A percentile compares a stretch with the other conserved stretches of the same genome.
Evolutionary conservation across 352 stramenopile species (phyloP).

Genomic region (Aphanomyces euteiches): DNA sequence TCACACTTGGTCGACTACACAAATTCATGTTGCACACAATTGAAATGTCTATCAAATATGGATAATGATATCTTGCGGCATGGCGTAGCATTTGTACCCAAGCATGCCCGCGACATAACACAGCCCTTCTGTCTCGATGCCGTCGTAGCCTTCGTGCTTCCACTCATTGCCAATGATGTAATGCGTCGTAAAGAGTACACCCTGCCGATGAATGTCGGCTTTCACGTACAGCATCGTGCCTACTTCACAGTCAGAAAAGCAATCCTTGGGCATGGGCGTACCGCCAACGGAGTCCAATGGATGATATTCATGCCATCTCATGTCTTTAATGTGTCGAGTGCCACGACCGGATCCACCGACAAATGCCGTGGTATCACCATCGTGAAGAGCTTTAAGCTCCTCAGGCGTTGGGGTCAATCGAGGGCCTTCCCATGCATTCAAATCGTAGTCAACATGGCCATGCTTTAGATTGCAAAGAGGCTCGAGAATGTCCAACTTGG

Average conservation of each 20-base stretch:
- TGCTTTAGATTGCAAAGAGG: constrained; percentile 26
- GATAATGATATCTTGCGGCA: constrained; percentile 45
- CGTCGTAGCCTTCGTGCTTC: constrained; percentile 46
- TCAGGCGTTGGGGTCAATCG: constrained; percentile 24
- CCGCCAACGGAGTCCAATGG: constrained; percentile 46
- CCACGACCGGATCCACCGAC: constrained; percentile 17
- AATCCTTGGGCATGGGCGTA: not conserved
- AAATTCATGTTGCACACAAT: too few species aligned
- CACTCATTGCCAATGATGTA: constrained; percentile 45
- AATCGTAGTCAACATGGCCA: constrained; percentile 33
- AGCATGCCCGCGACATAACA: constrained; percentile 50
- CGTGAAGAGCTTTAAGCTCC: not conserved
- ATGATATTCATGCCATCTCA: constrained; percentile 30
- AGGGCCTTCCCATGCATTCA: constrained; percentile 36
- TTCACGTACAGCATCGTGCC: constrained; percentile 47
- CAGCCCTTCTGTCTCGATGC: constrained; percentile 50
- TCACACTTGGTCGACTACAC: too few species aligned
- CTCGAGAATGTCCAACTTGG: constrained; percentile 33
- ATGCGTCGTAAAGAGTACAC: constrained; percentile 44
- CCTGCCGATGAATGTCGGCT: constrained; percentile 47
- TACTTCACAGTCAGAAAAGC: not conserved
- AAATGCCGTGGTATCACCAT: constrained; percentile 19
- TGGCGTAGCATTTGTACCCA: constrained; percentile 48
- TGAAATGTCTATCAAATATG: constrained; percentile 24
- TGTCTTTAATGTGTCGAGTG: constrained; percentile 20